Conservation (phyloP, 2,329 filamentous ascomycete genomes). For the Diplocarpon rosae region DNA sequence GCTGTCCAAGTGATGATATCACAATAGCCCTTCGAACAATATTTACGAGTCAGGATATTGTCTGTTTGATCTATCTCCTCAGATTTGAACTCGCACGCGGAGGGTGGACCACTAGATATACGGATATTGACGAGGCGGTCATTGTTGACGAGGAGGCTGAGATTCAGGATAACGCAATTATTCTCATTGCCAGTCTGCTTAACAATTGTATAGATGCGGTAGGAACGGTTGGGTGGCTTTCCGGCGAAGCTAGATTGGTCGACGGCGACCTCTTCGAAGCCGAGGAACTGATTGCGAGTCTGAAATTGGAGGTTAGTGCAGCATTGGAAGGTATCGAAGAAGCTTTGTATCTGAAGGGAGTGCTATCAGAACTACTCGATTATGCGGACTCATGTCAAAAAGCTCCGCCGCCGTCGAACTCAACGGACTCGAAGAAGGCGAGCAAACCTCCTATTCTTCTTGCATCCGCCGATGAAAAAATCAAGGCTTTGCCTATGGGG, state of each 20-base stretch:
- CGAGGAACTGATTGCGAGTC: constrained; percentile 51
- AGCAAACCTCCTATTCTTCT: constrained; percentile 33
- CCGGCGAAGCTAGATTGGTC: constrained; percentile 44
- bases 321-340: constrained; percentile 65
- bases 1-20: constrained; percentile 48
- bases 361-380: constrained; percentile 55
- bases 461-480: constrained; percentile 34
- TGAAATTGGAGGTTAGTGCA: constrained; percentile 59
- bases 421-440: constrained; percentile 24
- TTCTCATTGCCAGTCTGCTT: constrained; percentile 60
- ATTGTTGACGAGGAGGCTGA: constrained; percentile 34
- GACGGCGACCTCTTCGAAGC: constrained; percentile 38
- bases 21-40: constrained; percentile 52
- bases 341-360: constrained; percentile 50
- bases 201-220: constrained; percentile 66
- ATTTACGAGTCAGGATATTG: constrained; percentile 55
- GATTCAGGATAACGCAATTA: constrained; percentile 56
- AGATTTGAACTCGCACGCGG: constrained; percentile 63
- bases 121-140: constrained; percentile 44
- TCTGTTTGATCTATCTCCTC: constrained; percentile 61
- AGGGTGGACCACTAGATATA: constrained; percentile 64
- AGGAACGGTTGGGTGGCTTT: constrained; percentile 63
- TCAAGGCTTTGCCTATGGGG: constrained; percentile 55
- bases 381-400: constrained; percentile 36
- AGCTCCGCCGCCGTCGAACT: constrained; percentile 7